Conservation (phyloP, 441 rosid species). For the Erysimum cheiri region DNA sequence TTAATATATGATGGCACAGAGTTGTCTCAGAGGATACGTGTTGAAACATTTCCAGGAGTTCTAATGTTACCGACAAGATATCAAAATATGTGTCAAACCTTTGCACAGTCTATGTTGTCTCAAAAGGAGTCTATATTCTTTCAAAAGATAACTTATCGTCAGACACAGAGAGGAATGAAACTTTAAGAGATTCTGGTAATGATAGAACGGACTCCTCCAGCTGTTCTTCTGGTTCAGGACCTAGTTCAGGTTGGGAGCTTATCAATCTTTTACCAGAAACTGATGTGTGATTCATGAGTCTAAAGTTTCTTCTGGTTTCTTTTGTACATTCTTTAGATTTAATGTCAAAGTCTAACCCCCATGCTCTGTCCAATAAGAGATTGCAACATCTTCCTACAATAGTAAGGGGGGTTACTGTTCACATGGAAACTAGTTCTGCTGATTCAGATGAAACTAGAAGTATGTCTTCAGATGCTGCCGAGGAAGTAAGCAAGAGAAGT, state of each 20-base stretch:
- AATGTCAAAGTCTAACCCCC: constrained; percentile 30
- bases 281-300: constrained; percentile 11
- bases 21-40: constrained; percentile 21
- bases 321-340: constrained; percentile 28
- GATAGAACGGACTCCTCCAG: constrained; percentile 45
- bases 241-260: constrained; percentile 26
- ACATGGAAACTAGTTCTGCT: constrained; percentile 30
- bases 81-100: constrained; percentile 59
- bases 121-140: constrained; percentile 63
- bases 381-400: constrained; percentile 29
- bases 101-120: constrained; percentile 82
- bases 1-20: neutral
- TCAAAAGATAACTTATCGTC: constrained; percentile 67
- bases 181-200: constrained; percentile 51
- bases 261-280: constrained; percentile 20
- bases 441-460: constrained; percentile 34
- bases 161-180: constrained; percentile 55
- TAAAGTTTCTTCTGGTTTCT: neutral
- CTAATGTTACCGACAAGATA: constrained; percentile 61
- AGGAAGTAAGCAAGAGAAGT: constrained; percentile 41
- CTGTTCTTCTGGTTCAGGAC: constrained; percentile 49
- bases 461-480: constrained; percentile 42
- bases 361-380: constrained; percentile 32
- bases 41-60: constrained; percentile 53
- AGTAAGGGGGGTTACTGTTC: constrained; percentile 30